Conservation (phyloP, 2,329 filamentous ascomycete species). For the Xylariaceae sp. region DNA sequence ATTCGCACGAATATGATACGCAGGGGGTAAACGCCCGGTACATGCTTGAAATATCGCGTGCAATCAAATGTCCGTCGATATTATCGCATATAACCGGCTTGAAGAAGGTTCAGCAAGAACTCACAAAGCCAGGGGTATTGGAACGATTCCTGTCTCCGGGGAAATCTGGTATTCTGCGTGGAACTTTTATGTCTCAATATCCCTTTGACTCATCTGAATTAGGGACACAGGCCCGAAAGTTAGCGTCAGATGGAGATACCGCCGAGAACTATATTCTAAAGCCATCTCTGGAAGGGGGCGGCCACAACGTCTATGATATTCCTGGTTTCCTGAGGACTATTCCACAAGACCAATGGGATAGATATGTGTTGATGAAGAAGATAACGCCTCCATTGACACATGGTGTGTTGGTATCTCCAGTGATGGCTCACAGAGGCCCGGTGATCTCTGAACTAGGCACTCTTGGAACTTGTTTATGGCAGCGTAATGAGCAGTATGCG, state of each 20-base stretch:
- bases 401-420: constrained; percentile 39
- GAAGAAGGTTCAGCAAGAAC: constrained; percentile 47
- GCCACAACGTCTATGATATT: constrained; percentile 32
- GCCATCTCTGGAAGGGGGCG: constrained; percentile 47
- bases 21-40: constrained; percentile 36
- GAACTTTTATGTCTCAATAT: constrained; percentile 43
- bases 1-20: constrained; percentile 42
- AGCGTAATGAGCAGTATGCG: constrained; percentile 3
- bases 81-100: constrained; percentile 45
- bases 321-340: constrained; percentile 36
- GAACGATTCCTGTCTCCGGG: constrained; percentile 38
- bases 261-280: constrained; percentile 43
- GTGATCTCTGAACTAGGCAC: constrained; percentile 48
- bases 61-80: constrained; percentile 49
- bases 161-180: constrained; percentile 32
- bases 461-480: constrained; percentile 45
- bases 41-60: constrained; percentile 41
- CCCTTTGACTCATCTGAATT: constrained; percentile 38
- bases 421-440: constrained; percentile 37
- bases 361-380: constrained; percentile 45
- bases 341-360: constrained; percentile 34
- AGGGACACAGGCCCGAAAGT: constrained; percentile 32
- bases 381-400: constrained; percentile 39
- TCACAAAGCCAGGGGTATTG: constrained; percentile 37
- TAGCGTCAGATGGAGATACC: constrained; percentile 28